Evolutionary conservation across 306 rosid species (phyloP).

Genomic region (Biancaea sappan): DNA sequence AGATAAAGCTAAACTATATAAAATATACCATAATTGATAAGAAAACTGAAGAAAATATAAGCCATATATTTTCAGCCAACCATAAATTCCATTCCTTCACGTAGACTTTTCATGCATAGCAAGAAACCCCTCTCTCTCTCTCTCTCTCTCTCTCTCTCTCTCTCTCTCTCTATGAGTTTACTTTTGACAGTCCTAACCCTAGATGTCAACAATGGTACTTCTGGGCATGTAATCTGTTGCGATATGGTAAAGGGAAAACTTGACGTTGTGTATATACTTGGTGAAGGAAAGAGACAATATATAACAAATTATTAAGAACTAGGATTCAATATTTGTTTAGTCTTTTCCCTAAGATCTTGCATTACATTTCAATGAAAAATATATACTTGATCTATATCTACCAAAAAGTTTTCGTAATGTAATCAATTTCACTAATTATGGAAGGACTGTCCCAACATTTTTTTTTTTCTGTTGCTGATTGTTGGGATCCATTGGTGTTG

Average conservation of each 20-base stretch:
- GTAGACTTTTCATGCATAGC: slow-evolving; percentile 75
- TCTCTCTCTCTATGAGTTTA: neutral
- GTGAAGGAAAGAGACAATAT: slow-evolving; percentile 6
- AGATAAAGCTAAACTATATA: slow-evolving; percentile 52
- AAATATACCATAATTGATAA: slow-evolving; percentile 25
- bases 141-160: slow-evolving; percentile 16
- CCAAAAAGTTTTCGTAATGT: slow-evolving; percentile 28
- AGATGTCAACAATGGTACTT: slow-evolving; percentile 36
- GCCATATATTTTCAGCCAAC: slow-evolving; percentile 50
- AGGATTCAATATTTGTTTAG: neutral
- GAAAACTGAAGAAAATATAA: slow-evolving; percentile 15
- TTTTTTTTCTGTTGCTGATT: slow-evolving; percentile 21
- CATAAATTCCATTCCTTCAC: slow-evolving; percentile 67
- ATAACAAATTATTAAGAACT: neutral
- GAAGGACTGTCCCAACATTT: slow-evolving; percentile 39
- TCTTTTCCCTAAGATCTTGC: slow-evolving; percentile 3
- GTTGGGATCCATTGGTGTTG: slow-evolving; percentile 6
- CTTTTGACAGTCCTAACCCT: slow-evolving; percentile 18
- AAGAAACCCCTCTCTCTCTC: slow-evolving; percentile 52
- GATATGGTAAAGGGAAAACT: slow-evolving; percentile 32
- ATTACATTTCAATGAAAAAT: neutral
- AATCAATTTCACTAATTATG: slow-evolving; percentile 20
- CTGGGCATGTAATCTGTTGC: slow-evolving; percentile 32
- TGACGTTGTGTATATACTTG: slow-evolving; percentile 7
- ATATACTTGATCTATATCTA: slow-evolving; percentile 3